phyloP scores from a whole-genome alignment of 2,329 filamentous ascomycete species.

The Coniosporium tulheliwenetii region DNA sequence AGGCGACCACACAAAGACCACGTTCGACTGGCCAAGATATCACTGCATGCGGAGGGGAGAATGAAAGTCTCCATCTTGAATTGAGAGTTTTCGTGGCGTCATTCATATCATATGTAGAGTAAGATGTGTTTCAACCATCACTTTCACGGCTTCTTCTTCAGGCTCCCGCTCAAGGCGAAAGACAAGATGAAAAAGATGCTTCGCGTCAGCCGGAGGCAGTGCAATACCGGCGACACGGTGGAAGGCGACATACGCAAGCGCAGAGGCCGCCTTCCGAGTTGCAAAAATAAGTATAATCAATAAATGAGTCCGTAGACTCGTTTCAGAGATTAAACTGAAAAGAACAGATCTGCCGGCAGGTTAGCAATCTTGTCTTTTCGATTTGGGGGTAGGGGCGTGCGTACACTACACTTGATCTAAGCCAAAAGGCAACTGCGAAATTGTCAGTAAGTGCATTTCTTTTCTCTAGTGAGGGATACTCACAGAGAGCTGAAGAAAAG shows the following conservation, averaged over 20 bases:
- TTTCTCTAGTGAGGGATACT: conserved; percentile 6
- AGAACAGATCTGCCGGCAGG: too few species aligned
- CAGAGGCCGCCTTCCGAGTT: neutral
- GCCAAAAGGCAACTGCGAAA: conserved; percentile 29
- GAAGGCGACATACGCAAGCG: neutral
- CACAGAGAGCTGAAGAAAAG: conserved; percentile 34
- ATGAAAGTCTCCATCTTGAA: too few species aligned
- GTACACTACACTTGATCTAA: conserved; percentile 63
- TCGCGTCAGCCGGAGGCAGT: neutral
- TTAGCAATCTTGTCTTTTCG: too few species aligned
- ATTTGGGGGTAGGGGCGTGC: too few species aligned
- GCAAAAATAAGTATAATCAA: neutral
- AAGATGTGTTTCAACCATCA: too few species aligned
- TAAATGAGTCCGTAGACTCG: neutral
- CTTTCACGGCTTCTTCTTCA: neutral
- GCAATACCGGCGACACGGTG: neutral
- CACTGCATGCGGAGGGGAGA: too few species aligned
- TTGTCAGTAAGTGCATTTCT: too few species aligned
- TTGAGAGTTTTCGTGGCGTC: too few species aligned
- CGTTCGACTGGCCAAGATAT: too few species aligned
- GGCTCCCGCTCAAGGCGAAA: neutral
- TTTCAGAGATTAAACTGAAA: neutral
- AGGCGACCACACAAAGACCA: too few species aligned
- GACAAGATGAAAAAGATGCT: neutral
- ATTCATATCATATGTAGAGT: too few species aligned